Base-by-base conservation (phyloP, 208 protist genomes). In the Trypanosoma grayi region DNA sequence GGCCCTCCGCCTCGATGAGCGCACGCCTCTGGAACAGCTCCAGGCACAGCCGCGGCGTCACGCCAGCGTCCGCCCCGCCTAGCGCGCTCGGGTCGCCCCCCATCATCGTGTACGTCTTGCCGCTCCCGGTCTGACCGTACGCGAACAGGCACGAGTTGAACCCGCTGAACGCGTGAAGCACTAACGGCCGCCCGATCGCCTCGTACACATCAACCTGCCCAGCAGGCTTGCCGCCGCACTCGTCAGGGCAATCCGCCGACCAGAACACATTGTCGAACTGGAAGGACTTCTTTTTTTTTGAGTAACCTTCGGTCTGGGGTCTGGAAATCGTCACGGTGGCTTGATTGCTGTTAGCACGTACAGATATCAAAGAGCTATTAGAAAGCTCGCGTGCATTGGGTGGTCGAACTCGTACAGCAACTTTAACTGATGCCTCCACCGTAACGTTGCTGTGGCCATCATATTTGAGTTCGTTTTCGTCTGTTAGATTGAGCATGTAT, bases 131-230 rank as follows among this genome's bases (percentile, higher is more conserved):
- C 61, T 83, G 76, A 30, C 81, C 81, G 53, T 87, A 87, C 22
- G 81, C 76, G 60, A 87, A 87, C 27, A 87, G 62, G 41, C 75
- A 87, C 25, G 60, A 72, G 70, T 92, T 85, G 74, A 79, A 92
- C 14, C 85, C 85, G 43, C 58, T 60, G 56, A 87, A 84, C 9
- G 77, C 77, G 50, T 83, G 61, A 41, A 69, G 22, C 45, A 92
- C 66, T 18, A 87, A 54, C 28, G 79, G 85, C 30, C 28, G 24
- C 13, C 82, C 85, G 45, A 88, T 90, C 31, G 10, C 36, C 24
- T 73, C 24, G 71, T 79, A 89, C 60, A 92, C 79, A 36, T 83
- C 73, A 44, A 44, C 51, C 82, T 92, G 82, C 41, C 67, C 69
- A 18, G 59, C 60, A 25, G 75, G 68, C 16, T 30, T 18, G 41